These are phyloP conservation scores for Parastagonospora avenae DNA, from an alignment of 2,329 filamentous ascomycete genomes.

Conservation along the genomic window DNA sequence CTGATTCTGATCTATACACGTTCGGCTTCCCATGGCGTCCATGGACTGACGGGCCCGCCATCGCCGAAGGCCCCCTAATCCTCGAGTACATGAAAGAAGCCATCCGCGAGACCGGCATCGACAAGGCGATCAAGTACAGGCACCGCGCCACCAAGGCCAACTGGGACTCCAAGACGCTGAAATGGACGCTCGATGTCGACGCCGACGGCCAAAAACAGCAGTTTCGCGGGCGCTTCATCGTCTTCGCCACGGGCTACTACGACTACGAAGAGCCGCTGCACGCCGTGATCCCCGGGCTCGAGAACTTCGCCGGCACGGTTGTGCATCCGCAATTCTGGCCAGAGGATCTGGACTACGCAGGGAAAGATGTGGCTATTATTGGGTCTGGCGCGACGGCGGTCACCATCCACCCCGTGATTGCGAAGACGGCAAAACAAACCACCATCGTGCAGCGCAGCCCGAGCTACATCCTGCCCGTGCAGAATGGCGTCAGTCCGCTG, in stretches of 20 bases:
- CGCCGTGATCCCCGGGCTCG: constrained; percentile 66
- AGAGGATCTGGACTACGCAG: constrained; percentile 63
- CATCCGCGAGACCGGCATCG: constrained; percentile 46
- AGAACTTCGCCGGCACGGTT: constrained; percentile 65
- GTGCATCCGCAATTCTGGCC: constrained; percentile 78
- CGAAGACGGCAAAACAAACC: constrained; percentile 63
- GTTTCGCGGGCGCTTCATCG: constrained; percentile 51
- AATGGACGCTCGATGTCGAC: background rate
- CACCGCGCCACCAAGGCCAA: constrained; percentile 43
- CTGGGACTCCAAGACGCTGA: constrained; percentile 49
- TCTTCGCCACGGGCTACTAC: constrained; percentile 71
- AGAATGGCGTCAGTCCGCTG: background rate
- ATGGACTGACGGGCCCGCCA: constrained; percentile 57
- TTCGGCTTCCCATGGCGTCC: constrained; percentile 68
- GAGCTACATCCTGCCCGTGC: constrained; percentile 50
- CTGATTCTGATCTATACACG: constrained; percentile 51
- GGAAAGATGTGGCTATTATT: constrained; percentile 71
- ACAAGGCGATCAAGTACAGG: constrained; percentile 48
- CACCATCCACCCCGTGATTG: constrained; percentile 72
- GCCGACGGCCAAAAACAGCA: constrained; percentile 26
- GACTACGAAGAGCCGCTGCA: constrained; percentile 67
- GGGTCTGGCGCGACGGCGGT: constrained; percentile 78
- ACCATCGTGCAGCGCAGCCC: constrained; percentile 82
- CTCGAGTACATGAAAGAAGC: constrained; percentile 47
- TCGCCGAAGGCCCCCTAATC: constrained; percentile 47